Conservation (phyloP, 495 filamentous ascomycete species). For the Aeminium ludgeri region DNA sequence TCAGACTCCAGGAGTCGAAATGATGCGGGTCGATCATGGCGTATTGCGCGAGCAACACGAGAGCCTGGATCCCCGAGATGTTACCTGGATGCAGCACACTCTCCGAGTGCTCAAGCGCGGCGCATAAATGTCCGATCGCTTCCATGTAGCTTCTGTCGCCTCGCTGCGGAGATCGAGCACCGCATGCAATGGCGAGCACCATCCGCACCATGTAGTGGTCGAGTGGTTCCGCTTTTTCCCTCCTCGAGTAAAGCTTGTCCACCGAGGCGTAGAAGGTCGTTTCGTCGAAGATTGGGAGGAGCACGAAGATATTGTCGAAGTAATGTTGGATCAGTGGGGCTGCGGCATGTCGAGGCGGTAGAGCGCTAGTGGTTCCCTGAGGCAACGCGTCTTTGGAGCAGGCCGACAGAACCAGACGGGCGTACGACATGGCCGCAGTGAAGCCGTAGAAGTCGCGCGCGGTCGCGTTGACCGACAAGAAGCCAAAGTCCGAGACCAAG, state of each 20-base stretch:
- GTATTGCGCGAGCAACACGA: slow-evolving; percentile 72
- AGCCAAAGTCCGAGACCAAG: slow-evolving; percentile 30
- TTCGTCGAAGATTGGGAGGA: slow-evolving; percentile 67
- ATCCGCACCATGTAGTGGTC: slow-evolving; percentile 78
- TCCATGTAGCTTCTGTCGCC: slow-evolving; percentile 46
- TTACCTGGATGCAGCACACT: slow-evolving; percentile 69
- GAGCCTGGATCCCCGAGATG: slow-evolving; percentile 63
- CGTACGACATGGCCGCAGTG: slow-evolving; percentile 68
- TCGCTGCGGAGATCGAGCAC: slow-evolving; percentile 48
- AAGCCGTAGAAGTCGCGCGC: slow-evolving; percentile 84
- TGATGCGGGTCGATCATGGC: slow-evolving; percentile 72
- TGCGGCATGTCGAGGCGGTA: slow-evolving; percentile 51
- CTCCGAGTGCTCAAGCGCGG: slow-evolving; percentile 59
- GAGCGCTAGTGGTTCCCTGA: slow-evolving; percentile 33
- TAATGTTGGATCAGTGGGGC: slow-evolving; percentile 61
- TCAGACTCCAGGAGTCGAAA: slow-evolving; percentile 80
- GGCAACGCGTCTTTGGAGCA: slow-evolving; percentile 49
- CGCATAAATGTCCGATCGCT: slow-evolving; percentile 47
- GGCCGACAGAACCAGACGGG: slow-evolving; percentile 60
- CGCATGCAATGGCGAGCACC: slow-evolving; percentile 67
- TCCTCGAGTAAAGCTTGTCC: slow-evolving; percentile 57
- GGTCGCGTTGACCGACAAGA: slow-evolving; percentile 63
- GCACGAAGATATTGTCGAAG: slow-evolving; percentile 58
- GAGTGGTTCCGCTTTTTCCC: slow-evolving; percentile 44
- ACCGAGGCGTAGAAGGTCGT: slow-evolving; percentile 56